phyloP scores from a whole-genome alignment of 352 stramenopile species.

The Paralagenidium karlingii region DNA sequence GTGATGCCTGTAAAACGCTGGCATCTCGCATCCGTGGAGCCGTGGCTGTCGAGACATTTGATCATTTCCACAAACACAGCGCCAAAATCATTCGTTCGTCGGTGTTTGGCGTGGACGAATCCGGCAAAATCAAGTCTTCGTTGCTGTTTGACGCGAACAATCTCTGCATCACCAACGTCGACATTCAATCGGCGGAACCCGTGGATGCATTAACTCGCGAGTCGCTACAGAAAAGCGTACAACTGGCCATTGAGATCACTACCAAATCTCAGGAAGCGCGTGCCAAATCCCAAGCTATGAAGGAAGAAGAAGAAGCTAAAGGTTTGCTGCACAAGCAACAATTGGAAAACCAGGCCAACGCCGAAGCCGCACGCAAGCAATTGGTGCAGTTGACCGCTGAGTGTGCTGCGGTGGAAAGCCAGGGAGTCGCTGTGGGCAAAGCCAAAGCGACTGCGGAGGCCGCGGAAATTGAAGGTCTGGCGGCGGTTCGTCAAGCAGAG shows the following conservation, averaged over 20 bases:
- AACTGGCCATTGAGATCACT: constrained; percentile 78
- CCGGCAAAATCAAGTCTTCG: constrained; percentile 31
- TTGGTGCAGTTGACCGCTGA: constrained; percentile 62
- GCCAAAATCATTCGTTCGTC: constrained; percentile 63
- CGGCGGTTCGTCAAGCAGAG: constrained; percentile 56
- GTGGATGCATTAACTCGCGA: constrained; percentile 59
- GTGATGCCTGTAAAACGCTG: constrained; percentile 70
- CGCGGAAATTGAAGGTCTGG: constrained; percentile 57
- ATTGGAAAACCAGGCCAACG: constrained; percentile 62
- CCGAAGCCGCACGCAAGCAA: constrained; percentile 59
- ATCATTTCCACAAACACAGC: constrained; percentile 79
- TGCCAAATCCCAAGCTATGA: constrained; percentile 66
- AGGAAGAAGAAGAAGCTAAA: constrained; percentile 72
- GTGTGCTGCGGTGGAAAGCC: constrained; percentile 51
- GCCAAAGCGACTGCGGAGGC: constrained; percentile 49
- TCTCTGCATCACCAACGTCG: constrained; percentile 70
- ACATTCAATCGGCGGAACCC: constrained; percentile 67
- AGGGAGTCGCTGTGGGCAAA: constrained; percentile 43
- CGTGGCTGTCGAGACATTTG: constrained; percentile 57
- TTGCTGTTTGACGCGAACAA: constrained; percentile 65
- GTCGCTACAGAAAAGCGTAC: constrained; percentile 69
- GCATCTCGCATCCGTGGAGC: constrained; percentile 62
- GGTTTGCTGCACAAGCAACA: constrained; percentile 56
- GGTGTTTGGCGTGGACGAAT: constrained; percentile 58
- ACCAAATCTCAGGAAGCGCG: constrained; percentile 72